Evolutionary conservation across 768 basidiomycete genomes (phyloP).

Genomic region (Strobilomyces dryophilus): DNA sequence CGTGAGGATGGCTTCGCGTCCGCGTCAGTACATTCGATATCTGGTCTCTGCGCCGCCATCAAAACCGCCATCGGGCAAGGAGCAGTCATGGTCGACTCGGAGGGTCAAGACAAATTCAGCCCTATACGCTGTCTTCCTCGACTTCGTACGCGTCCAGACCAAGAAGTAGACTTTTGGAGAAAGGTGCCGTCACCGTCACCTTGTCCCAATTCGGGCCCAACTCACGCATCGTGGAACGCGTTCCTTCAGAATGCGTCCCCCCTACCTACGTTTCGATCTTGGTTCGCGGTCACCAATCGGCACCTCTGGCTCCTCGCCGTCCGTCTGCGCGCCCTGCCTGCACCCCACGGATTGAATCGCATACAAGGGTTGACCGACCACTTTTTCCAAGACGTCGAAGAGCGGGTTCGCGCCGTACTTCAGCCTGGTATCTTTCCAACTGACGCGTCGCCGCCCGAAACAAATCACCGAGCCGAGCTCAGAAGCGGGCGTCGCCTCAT

Average conservation of each 20-base stretch:
- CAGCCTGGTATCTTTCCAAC: conserved; percentile 43
- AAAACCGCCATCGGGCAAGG: conserved; percentile 8
- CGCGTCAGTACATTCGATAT: conserved; percentile 8
- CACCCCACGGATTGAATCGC: conserved; percentile 59
- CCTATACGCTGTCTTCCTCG: conserved; percentile 43
- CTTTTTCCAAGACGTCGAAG: conserved; percentile 93
- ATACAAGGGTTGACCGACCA: conserved; percentile 87
- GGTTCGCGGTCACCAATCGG: conserved; percentile 91
- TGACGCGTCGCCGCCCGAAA: conserved; percentile 10
- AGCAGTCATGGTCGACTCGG: conserved; percentile 53
- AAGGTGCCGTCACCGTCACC: conserved; percentile 40
- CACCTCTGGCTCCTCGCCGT: conserved; percentile 91
- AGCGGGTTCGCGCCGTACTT: conserved; percentile 78
- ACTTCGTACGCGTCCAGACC: conserved; percentile 51
- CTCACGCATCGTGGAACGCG: conserved; percentile 1
- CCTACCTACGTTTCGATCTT: conserved; percentile 95
- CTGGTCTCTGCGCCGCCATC: conserved; percentile 8
- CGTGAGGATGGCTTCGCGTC: conserved; percentile 14
- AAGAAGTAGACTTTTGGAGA: conserved; percentile 61
- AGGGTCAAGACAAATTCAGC: conserved; percentile 48
- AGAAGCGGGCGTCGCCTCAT: too few relatives aligned
- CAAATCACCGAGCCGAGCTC: conserved; percentile 20
- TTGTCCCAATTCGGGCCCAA: neutral
- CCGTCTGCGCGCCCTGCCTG: conserved; percentile 79
- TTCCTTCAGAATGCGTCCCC: conserved; percentile 62